These are phyloP conservation scores for Scedosporium aurantiacum DNA, from an alignment of 2,329 filamentous ascomycete genomes.

Conservation along the genomic window DNA sequence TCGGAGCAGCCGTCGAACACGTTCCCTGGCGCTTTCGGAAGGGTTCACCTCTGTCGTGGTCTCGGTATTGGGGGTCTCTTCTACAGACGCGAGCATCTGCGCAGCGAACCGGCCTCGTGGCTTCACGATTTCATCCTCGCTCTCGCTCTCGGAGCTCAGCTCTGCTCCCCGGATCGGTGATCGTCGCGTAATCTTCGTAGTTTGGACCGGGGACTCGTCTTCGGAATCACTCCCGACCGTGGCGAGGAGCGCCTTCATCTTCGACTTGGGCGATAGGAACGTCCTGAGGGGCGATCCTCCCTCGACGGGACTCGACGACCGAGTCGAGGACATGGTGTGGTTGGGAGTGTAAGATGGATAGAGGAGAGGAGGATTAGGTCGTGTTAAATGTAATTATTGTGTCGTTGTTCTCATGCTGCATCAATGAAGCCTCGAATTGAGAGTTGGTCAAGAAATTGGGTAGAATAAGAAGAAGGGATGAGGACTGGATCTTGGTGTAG, in stretches of 20 bases:
- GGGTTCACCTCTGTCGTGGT: conserved; percentile 9
- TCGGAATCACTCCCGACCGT: conserved; percentile 39
- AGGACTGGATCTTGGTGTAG: neutral
- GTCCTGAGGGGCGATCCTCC: neutral
- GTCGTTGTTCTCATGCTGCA: too few species aligned
- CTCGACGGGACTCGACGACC: conserved; percentile 1
- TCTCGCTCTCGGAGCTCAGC: conserved; percentile 12
- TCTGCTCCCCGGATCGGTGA: conserved; percentile 3
- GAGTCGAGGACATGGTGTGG: conserved; percentile 3
- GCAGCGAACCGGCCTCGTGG: conserved; percentile 56
- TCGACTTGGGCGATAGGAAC: conserved; percentile 38
- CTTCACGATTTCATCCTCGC: conserved; percentile 23
- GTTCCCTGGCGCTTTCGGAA: conserved; percentile 26
- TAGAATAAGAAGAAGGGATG: too few species aligned
- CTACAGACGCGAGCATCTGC: conserved; percentile 39
- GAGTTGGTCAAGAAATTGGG: too few species aligned
- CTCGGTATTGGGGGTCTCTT: neutral
- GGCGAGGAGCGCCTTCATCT: conserved; percentile 42
- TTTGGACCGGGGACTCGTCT: conserved; percentile 19
- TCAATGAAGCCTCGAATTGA: too few species aligned
- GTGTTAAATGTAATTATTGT: too few species aligned
- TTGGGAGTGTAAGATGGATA: neutral
- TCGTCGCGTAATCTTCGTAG: conserved; percentile 7
- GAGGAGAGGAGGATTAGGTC: neutral
- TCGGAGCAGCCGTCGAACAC: conserved; percentile 32